Conservation (phyloP, 257 asterid genomes). For the Solanum raphanifolium region DNA sequence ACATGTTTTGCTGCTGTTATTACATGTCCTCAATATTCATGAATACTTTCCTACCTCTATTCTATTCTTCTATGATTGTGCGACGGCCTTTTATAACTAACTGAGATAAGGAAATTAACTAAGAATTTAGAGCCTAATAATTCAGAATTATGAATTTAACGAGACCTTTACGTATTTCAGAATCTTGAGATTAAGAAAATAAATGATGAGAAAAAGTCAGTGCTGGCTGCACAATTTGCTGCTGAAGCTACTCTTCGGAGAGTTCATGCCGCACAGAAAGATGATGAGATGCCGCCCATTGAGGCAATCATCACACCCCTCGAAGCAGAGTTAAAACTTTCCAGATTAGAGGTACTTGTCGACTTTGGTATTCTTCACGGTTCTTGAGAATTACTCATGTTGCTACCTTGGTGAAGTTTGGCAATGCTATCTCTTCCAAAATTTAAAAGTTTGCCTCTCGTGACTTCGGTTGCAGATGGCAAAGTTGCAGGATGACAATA, state of each 20-base stretch:
- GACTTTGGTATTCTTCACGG: background rate
- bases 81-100: background rate
- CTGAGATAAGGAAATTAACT: background rate
- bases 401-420: background rate
- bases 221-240: slow-evolving; percentile 85
- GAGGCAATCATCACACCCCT: slow-evolving; percentile 89
- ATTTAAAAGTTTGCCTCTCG: background rate
- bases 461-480: slow-evolving; percentile 39
- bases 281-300: slow-evolving; percentile 92
- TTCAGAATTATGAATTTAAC: background rate
- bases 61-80: background rate
- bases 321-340: slow-evolving; percentile 88
- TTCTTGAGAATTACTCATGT: background rate
- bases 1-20: background rate
- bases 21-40: background rate
- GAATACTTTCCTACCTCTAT: background rate
- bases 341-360: slow-evolving; percentile 57
- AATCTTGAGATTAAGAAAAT: slow-evolving; percentile 74
- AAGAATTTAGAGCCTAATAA: background rate
- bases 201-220: slow-evolving; percentile 80
- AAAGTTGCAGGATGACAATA: slow-evolving; percentile 86
- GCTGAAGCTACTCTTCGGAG: slow-evolving; percentile 95
- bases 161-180: slow-evolving; percentile 33
- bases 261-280: slow-evolving; percentile 92
- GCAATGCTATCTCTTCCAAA: background rate